Percentiles rank a stretch among this genome's conserved stretches.
These are phyloP conservation scores for Bauhinia variegata DNA, from an alignment of 306 rosid species.

Conservation along the genomic window DNA sequence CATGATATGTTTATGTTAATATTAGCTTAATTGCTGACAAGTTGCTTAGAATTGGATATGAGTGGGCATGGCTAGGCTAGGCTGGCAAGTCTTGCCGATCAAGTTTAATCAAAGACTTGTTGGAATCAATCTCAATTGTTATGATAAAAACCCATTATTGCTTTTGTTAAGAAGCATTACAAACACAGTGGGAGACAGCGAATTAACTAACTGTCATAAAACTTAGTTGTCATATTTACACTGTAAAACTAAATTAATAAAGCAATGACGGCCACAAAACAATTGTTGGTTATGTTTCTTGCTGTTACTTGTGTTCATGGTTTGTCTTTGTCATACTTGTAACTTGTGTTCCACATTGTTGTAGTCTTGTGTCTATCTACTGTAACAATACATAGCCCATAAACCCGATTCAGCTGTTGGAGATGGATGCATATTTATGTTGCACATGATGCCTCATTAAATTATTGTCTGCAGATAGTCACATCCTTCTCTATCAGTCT, in stretches of 20 bases:
- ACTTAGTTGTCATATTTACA: conserved; percentile 16
- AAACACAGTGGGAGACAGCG: conserved; percentile 30
- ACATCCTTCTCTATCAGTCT: too few relatives aligned
- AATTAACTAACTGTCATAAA: conserved; percentile 14
- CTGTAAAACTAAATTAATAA: conserved; percentile 20
- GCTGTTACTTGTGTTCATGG: conserved; percentile 12
- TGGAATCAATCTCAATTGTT: conserved; percentile 8
- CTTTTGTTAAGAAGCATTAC: conserved; percentile 10
- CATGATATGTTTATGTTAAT: too few relatives aligned
- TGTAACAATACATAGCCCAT: neutral
- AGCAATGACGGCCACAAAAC: neutral
- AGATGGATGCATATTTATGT: conserved; percentile 16
- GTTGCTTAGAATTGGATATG: too few relatives aligned
- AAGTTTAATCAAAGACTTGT: conserved; percentile 11
- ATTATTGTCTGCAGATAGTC: neutral
- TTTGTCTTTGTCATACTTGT: conserved; percentile 21
- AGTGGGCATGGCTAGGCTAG: conserved; percentile 37
- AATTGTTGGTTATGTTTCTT: conserved; percentile 4
- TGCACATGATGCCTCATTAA: conserved; percentile 18
- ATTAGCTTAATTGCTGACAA: too few relatives aligned
- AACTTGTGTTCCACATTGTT: conserved; percentile 36
- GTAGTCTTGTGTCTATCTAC: too few relatives aligned
- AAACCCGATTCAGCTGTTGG: conserved; percentile 15
- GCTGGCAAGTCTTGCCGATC: conserved; percentile 16
- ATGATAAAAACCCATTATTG: conserved; percentile 34